Base-by-base conservation (phyloP, 495 filamentous ascomycete species). In the Cercophora newfieldiana region DNA sequence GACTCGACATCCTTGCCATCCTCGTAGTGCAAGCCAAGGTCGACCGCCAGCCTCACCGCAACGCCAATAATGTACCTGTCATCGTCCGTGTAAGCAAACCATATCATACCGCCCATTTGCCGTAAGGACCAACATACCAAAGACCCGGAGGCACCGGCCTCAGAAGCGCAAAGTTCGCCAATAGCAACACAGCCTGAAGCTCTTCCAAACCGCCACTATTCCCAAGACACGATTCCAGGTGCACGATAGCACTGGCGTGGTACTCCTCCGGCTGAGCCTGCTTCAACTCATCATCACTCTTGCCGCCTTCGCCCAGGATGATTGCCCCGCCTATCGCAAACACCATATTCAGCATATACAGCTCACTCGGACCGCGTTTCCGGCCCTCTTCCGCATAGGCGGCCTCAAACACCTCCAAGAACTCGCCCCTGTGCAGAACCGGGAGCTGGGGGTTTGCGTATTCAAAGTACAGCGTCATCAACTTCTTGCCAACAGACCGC, bases 401-500 rank as follows among this genome's bases (percentile, higher is more conserved):
- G 50, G 85, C 83, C 33, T 96, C 88, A 65, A 97, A 86, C 77
- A 96, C 85, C 37, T 87, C 81, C 85, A 91, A 90, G 71, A 97
- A 98, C 58, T 97, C 93, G 12, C 84, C 87, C 53, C 88, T 86
- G 73, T 98, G 94, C 51, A 98, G 83, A 61, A 97, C 92, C 0
- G 94, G 94, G 68, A 97, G 91, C 75, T 98, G 94, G 8, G 94
- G 92, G 77, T 98, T 98, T 4, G 94, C 92, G 77, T 97, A 89
- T 72, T 97, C 90, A 74, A 98, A 98, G 74, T 97, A 98, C 8
- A 97, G 86, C 33, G 88, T 83, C 7, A 93, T 87, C 58, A 98
- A 82, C 68, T 84, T 84, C 59, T 86, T 77, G 0, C 87, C 94
- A 6, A 97, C 78, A 48, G 88, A 86, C 61, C 83, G 87, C 59